phyloP scores from a whole-genome alignment of 1,284 basidiomycete species.

The Malassezia furfur region DNA sequence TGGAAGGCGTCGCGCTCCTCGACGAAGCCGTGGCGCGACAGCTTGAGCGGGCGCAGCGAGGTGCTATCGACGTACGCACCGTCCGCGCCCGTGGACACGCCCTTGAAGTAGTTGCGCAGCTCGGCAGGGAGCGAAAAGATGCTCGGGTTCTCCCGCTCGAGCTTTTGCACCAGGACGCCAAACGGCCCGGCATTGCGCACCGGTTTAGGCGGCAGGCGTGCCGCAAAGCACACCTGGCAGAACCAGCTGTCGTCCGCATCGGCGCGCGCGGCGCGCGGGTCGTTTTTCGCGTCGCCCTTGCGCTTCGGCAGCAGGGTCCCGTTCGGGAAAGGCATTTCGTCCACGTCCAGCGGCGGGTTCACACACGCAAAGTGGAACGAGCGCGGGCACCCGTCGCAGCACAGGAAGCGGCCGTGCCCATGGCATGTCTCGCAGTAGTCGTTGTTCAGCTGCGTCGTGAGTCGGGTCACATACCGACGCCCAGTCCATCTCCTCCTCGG shows the following conservation, averaged over 20 bases:
- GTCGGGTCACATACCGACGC: constrained; percentile 2
- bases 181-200: constrained; percentile 42
- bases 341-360: constrained; percentile 80
- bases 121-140: constrained; percentile 85
- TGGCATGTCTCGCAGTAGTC: constrained; percentile 89
- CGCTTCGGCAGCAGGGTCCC: constrained; percentile 23
- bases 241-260: constrained; percentile 58
- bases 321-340: constrained; percentile 58
- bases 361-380: constrained; percentile 95
- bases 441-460: constrained; percentile 57
- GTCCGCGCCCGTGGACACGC: constrained; percentile 50
- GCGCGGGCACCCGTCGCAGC: constrained; percentile 87
- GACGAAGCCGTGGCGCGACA: constrained; percentile 63
- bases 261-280: constrained; percentile 11
- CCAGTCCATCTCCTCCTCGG: constrained; percentile 9
- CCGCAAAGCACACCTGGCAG: constrained; percentile 63
- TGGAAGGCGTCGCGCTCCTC: constrained; percentile 86
- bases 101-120: constrained; percentile 73
- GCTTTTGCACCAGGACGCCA: constrained; percentile 59
- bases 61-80: constrained; percentile 59
- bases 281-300: background rate
- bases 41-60: constrained; percentile 47
- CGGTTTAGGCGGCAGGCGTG: constrained; percentile 23
- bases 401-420: constrained; percentile 61
- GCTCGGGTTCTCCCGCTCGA: constrained; percentile 60